Evolutionary conservation across 108 stramenopile species (phyloP), one percentile per base, ranked within the genome.

Genomic region (Skeletonema potamos): DNA sequence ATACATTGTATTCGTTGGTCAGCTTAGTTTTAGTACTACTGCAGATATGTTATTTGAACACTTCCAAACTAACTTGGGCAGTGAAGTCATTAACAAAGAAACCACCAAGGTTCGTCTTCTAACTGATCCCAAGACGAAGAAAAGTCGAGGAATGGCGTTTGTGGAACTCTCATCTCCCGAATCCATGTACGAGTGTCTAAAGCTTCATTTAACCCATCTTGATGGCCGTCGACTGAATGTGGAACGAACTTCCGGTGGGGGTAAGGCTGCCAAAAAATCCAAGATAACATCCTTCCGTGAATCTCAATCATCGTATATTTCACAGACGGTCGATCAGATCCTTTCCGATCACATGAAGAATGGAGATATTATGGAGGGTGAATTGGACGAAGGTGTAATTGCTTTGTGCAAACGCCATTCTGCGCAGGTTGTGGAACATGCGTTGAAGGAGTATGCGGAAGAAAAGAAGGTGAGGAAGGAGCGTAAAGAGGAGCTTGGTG

Each of bases 201-300:
- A 84, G 56, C 63, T 98, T 44, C 97, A 98, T 77, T 89, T 96
- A 76, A 96, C 94, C 20, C 81, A 82, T 65, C 83, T 98, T 30
- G 87, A 96, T 67, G 95, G 95, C 11, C 84, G 97, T 27, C 76
- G 95, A 34, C 91, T 98, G 58, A 98, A 98, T 75, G 90, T 98
- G 26, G 95, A 96, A 77, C 79, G 90, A 17, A 84, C 85, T 13
- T 77, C 89, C 10, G 91, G 92, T 0, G 91, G 92, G 6, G 83
- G 86, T 12, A 78, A 79, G 55, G 84, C 88, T 54, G 63, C 75
- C 27, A 87, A 90, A 30, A 87, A 92, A 72, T 62, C 76, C 24
- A 93, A 90, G 73, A 68, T 94, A 10, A 46, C 79, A 1, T 59
- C 72, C 13, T 88, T 80, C 70, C 80, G 93, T 34, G 73, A 89